Base-by-base conservation (phyloP, 106 monocot species). In the Dendrobium catenatum region DNA sequence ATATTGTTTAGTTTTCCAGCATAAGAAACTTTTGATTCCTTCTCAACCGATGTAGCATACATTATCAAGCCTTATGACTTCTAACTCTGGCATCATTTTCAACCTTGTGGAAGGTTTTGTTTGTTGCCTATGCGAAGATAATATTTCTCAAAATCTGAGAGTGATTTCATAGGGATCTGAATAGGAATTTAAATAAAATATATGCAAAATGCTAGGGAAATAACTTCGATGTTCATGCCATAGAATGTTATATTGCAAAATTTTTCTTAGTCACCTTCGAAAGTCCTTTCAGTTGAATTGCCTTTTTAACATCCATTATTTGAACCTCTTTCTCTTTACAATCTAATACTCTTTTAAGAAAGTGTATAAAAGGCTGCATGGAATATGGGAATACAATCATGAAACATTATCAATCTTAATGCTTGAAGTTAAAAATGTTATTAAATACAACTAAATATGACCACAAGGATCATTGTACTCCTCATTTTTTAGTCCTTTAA, bases 221-320 rank as follows among this genome's bases (percentile, higher is more conserved):
- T 10, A 55, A 55, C 55, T 0, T 15, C 10, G 55, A 55, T 10
- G 55, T 10, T 55, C 16, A 55, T 55, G 55, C 55, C 17, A 0
- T 15, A 55, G 17, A 55, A 9, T 55, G 55, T 17, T 55, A 55
- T 55, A 2, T 9, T 2, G 10, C 33, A 33, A 33, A 33, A 26
- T 33, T 33, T 33, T 55, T 55, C 13, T 10, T 17, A 16, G 3
- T 55, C 55, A 89, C 93, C 81, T 82, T 81, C 73, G 90, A 90
- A 66, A 93, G 93, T 22, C 90, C 93, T 79, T 89, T 93, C 33
- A 93, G 85, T 77, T 87, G 81, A 81, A 86, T 87, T 77, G 18
- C 82, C 47, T 84, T 75, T 5, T 19, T 74, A 11, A 84, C 2
- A 86, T 93, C 90, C 44, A 90, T 75, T 18, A 93, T 75, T 20